These are phyloP conservation scores for Fusarium foetens DNA, from an alignment of 2,329 filamentous ascomycete genomes.

Conservation along the genomic window DNA sequence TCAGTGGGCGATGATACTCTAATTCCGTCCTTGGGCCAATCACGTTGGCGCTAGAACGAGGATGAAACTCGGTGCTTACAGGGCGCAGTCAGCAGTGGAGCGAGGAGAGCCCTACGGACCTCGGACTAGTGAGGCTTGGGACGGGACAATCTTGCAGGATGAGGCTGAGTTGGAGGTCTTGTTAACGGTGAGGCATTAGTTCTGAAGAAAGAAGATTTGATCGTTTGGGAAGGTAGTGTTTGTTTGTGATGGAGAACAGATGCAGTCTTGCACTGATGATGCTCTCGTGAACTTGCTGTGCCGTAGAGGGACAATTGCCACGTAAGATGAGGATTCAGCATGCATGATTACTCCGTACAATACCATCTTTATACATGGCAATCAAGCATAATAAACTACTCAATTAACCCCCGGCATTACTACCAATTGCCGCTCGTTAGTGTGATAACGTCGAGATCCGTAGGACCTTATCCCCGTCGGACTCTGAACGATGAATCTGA, in stretches of 20 bases:
- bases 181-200: background rate
- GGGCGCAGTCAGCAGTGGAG: constrained; percentile 1
- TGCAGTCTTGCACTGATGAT: background rate
- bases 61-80: constrained; percentile 21
- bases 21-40: background rate
- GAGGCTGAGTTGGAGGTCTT: accelerated
- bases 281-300: background rate
- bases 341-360: background rate
- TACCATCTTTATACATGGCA: background rate
- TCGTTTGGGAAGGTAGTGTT: background rate
- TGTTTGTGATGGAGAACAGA: background rate
- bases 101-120: constrained; percentile 11
- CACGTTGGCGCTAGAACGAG: accelerated
- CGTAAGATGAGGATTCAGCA: background rate
- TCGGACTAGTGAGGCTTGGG: background rate
- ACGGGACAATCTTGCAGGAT: background rate
- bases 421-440: background rate
- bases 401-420: background rate
- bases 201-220: accelerated
- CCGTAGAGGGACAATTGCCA: background rate
- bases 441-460: background rate
- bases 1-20: background rate
- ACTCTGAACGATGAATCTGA: background rate
- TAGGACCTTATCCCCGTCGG: constrained; percentile 8
- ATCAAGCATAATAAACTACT: background rate